Evolutionary conservation across 139 green algal genomes (phyloP).

Genomic region (Picochlorum sp.): DNA sequence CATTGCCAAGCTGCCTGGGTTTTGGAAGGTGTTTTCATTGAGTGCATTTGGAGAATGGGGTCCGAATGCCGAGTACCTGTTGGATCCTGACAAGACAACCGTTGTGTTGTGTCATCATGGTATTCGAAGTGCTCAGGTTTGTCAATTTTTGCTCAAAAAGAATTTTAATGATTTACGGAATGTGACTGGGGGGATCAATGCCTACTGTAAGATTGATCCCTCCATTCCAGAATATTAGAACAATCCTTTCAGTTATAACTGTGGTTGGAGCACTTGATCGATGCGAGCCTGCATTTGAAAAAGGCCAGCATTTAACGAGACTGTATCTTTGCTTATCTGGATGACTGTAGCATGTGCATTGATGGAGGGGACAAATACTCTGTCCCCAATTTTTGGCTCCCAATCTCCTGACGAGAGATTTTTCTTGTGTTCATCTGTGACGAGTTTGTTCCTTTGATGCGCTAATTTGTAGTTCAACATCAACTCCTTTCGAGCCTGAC

Average conservation of each 20-base stretch:
- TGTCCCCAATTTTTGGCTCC: conserved; percentile 16
- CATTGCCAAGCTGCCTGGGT: background rate
- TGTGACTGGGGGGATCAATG: conserved; percentile 64
- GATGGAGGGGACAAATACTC: conserved; percentile 26
- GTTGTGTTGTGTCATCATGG: conserved; percentile 73
- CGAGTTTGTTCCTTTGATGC: background rate
- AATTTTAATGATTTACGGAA: conserved; percentile 62
- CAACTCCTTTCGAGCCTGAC: background rate
- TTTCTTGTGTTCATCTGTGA: background rate
- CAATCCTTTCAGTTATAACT: too few species aligned
- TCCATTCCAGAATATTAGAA: conserved; percentile 44
- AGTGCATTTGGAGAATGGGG: conserved; percentile 9
- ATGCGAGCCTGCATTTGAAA: conserved; percentile 16
- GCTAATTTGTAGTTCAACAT: too few species aligned
- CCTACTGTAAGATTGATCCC: conserved; percentile 47
- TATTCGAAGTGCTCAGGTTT: conserved; percentile 52
- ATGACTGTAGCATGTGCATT: conserved; percentile 18
- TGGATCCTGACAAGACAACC: conserved; percentile 47
- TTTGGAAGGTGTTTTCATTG: conserved; percentile 7
- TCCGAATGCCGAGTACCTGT: conserved; percentile 11
- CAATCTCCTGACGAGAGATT: conserved; percentile 4
- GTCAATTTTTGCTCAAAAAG: conserved; percentile 39
- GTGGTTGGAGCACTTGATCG: conserved; percentile 12
- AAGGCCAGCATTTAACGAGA: conserved; percentile 19
- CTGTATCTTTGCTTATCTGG: background rate